A percentile compares a stretch with the other conserved stretches of the same genome.
Evolutionary conservation across 2,329 filamentous ascomycete species (phyloP).

Genomic region (Botrytis fabae): DNA sequence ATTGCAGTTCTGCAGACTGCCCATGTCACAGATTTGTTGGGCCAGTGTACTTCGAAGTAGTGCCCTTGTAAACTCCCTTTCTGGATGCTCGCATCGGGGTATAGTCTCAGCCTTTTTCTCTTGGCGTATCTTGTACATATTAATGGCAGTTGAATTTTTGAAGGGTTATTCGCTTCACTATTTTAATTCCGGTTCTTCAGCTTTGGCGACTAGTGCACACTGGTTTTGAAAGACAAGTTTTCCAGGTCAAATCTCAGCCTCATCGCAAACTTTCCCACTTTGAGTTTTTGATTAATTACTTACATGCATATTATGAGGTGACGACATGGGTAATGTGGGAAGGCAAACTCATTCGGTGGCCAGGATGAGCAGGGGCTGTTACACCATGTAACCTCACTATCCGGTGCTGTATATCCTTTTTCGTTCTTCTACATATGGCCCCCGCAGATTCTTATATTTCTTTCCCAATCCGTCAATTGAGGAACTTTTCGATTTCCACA

Average conservation of each 20-base stretch:
- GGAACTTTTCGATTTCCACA: too few relatives aligned
- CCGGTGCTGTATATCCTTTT: not conserved
- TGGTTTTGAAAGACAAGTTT: not conserved
- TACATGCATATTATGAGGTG: not conserved
- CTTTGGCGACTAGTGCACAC: too few relatives aligned
- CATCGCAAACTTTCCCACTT: not conserved
- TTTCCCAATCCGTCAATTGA: not conserved
- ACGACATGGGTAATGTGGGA: rapidly evolving
- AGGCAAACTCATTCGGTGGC: not conserved
- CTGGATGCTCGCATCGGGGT: not conserved
- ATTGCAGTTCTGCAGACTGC: not conserved
- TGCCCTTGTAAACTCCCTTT: not conserved
- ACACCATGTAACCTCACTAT: not conserved
- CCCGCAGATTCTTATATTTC: rapidly evolving
- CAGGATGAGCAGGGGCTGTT: not conserved
- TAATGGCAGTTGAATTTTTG: rapidly evolving
- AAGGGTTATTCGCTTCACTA: too few relatives aligned
- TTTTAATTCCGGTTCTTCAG: not conserved
- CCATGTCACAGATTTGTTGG: not conserved
- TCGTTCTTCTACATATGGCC: too few relatives aligned
- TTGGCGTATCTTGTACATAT: not conserved
- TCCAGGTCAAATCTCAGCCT: not conserved
- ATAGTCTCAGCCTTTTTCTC: not conserved
- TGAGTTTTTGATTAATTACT: not conserved
- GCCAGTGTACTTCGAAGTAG: not conserved